phyloP scores from a whole-genome alignment of 140 eudicot species.

The Anethum foeniculum region DNA sequence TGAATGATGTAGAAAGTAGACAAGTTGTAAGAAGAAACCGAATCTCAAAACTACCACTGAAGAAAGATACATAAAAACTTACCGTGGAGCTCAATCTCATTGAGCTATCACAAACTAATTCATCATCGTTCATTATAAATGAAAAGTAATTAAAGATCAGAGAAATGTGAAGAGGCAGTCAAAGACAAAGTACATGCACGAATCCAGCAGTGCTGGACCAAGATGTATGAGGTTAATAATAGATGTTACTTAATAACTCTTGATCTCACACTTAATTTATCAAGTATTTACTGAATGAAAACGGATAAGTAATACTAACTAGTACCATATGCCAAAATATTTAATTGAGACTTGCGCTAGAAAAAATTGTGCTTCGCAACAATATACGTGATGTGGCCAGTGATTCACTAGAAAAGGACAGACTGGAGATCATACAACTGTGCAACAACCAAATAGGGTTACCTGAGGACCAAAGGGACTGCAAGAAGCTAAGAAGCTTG shows the following conservation, averaged over 20 bases:
- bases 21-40: neutral
- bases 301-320: neutral
- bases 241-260: neutral
- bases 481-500: conserved; percentile 71
- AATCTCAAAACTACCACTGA: neutral
- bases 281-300: neutral
- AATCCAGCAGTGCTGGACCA: neutral
- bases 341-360: neutral
- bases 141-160: neutral
- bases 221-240: neutral
- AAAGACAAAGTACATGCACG: neutral
- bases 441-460: neutral
- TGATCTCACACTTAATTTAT: neutral
- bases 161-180: neutral
- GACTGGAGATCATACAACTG: neutral
- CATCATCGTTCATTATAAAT: neutral
- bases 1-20: too few relatives aligned
- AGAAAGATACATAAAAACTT: neutral
- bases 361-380: neutral
- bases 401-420: neutral
- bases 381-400: neutral
- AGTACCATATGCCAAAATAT: neutral
- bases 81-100: neutral
- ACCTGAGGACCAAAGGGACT: conserved; percentile 89
- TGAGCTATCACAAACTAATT: neutral